phyloP scores from a whole-genome alignment of 2,329 filamentous ascomycete genomes.

The Apiospora saccharicola region DNA sequence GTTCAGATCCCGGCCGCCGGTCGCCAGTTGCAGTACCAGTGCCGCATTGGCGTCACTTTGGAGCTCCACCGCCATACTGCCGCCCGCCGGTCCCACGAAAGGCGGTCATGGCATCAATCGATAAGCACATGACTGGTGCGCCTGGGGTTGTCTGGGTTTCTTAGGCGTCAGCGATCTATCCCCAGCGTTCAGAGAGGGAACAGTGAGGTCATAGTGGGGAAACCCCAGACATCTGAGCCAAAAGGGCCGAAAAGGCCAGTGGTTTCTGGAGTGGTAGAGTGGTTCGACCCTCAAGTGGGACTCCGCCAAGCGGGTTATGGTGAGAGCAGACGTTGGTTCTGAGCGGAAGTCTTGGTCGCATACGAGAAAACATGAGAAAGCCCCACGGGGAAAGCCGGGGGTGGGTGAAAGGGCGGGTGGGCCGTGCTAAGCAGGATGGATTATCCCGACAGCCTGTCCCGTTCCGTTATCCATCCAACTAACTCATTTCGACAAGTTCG shows the following conservation, averaged over 20 bases:
- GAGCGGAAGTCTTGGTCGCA: not conserved
- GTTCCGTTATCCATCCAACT: not conserved
- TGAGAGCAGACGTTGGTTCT: not conserved
- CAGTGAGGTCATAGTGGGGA: slow-evolving; percentile 7
- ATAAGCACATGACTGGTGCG: slow-evolving; percentile 3
- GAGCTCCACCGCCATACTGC: not conserved
- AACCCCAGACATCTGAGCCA: not conserved
- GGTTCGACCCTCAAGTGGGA: slow-evolving; percentile 8
- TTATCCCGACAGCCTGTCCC: not conserved
- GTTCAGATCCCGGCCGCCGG: not conserved
- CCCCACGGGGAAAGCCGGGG: slow-evolving; percentile 18
- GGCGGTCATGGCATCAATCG: not conserved
- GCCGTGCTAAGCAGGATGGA: not conserved
- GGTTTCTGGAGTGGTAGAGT: not conserved
- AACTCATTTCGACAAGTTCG: not conserved
- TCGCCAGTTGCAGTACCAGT: no score
- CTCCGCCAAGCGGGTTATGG: not conserved
- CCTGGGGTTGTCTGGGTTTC: not conserved
- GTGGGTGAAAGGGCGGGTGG: not conserved
- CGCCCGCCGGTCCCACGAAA: not conserved
- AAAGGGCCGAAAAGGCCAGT: slow-evolving; percentile 10
- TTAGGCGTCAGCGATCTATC: not conserved
- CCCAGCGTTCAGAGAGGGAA: not conserved
- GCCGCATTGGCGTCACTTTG: not conserved
- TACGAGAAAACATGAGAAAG: not conserved